Evolutionary conservation across 805 yeast genomes (phyloP).

Genomic region (Kodamaea sagamina): DNA sequence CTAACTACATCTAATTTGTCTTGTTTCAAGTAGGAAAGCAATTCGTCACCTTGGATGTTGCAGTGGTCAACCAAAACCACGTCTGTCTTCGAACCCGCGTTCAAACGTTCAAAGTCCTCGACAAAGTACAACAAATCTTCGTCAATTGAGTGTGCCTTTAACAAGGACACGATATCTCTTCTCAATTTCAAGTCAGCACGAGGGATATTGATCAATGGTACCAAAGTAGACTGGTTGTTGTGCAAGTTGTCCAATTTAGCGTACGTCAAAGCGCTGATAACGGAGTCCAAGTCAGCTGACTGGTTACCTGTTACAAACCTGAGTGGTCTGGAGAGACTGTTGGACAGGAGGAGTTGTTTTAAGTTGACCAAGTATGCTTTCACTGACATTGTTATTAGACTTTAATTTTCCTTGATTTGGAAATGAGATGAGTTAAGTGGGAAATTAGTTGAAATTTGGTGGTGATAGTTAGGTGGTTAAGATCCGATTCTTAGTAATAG

Average conservation of each 20-base stretch:
- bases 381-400: slow-evolving; percentile 19
- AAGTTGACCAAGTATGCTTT: slow-evolving; percentile 25
- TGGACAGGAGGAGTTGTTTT: slow-evolving; percentile 19
- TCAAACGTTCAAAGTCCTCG: slow-evolving; percentile 58
- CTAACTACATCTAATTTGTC: slow-evolving; percentile 44
- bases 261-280: slow-evolving; percentile 70
- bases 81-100: slow-evolving; percentile 20
- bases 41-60: slow-evolving; percentile 52
- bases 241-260: slow-evolving; percentile 55
- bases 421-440: neutral
- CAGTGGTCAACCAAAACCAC: slow-evolving; percentile 85
- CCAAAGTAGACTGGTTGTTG: slow-evolving; percentile 32
- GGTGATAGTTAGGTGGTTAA: neutral
- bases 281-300: slow-evolving; percentile 87
- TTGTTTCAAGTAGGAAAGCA: slow-evolving; percentile 29
- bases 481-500: too few relatives aligned
- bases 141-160: slow-evolving; percentile 49
- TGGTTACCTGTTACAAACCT: slow-evolving; percentile 76
- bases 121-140: slow-evolving; percentile 55
- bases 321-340: slow-evolving; percentile 20
- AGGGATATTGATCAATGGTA: slow-evolving; percentile 81
- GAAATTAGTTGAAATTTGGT: too few relatives aligned
- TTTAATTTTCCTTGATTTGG: neutral
- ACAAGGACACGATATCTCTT: slow-evolving; percentile 64
- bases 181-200: slow-evolving; percentile 65